phyloP scores from a whole-genome alignment of 108 stramenopile genomes.

The Cyclotella atomus region DNA sequence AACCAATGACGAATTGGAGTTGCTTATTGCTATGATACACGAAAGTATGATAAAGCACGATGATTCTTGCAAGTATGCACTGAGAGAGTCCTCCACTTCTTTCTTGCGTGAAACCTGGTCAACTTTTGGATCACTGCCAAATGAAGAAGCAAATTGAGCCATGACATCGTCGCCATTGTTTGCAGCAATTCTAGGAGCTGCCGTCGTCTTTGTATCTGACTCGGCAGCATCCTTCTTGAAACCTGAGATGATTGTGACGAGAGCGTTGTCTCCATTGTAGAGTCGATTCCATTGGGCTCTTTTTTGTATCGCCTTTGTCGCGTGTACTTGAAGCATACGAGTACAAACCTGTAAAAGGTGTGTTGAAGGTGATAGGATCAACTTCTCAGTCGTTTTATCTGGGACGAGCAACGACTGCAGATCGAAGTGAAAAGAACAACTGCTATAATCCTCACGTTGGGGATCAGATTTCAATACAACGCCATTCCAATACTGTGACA shows the following conservation, averaged over 20 bases:
- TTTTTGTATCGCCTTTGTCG: constrained; percentile 17
- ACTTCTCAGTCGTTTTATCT: constrained; percentile 4
- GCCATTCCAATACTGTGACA: constrained; percentile 30
- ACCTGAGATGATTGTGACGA: not conserved
- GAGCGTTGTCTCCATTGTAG: not conserved
- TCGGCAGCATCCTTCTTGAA: constrained; percentile 5
- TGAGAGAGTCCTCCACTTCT: not conserved
- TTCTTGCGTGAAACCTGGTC: constrained; percentile 1
- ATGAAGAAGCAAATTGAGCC: constrained; percentile 11
- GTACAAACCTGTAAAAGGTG: constrained; percentile 20
- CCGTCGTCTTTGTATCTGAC: not conserved
- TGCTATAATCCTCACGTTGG: not conserved
- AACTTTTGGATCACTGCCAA: not conserved
- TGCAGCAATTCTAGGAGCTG: not conserved
- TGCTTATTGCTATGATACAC: constrained; percentile 6
- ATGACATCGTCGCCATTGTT: constrained; percentile 3
- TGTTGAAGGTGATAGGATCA: constrained; percentile 30
- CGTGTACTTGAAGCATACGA: constrained; percentile 15
- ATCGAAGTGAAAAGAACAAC: not conserved
- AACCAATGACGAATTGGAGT: not conserved
- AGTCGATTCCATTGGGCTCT: constrained; percentile 30
- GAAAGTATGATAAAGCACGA: constrained; percentile 14
- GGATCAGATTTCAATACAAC: constrained; percentile 3
- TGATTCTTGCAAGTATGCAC: constrained; percentile 16
- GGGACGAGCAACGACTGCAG: constrained; percentile 6